Evolutionary conservation across 2,329 filamentous ascomycete genomes (phyloP), one percentile per base, ranked within the genome.

Genomic region (Cytospora piceae): DNA sequence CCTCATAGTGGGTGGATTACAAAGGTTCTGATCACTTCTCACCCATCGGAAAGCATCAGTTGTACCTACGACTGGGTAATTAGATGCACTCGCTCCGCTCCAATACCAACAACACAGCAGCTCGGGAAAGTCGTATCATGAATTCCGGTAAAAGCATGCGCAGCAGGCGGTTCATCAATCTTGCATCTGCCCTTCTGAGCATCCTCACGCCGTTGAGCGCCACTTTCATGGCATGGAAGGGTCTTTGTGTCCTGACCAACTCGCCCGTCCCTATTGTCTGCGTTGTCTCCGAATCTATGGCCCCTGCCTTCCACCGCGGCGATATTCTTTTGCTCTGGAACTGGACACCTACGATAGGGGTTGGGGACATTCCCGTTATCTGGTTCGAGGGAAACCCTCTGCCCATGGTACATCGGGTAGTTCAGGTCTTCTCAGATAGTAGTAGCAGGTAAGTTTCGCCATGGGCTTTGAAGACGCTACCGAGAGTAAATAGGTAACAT

Each of bases 221-320:
- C 9, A 39, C 69, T 5, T 72, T 71, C 67, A 71, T 72, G 65
- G 34, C 65, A 58, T 73, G 71, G 71, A 73, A 72, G 58, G 56
- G 61, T 6, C 59, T 71, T 22, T 70, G 61, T 27, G 15, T 71
- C 9, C 32, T 68, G 3, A 65, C 70, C 22, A 63, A 67, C 53
- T 72, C 71, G 17, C 64, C 71, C 17, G 61, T 58, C 14, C 70
- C 70, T 5, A 53, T 70, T 12, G 46, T 70, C 29, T 62, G 63
- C n/a, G 72, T 73, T 12, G 46, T 68, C 4, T 73, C 72, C 0
- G 70, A 70, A 53, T 73, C 72, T 6, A 73, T 73, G 71, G 71
- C 67, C n/a, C 72, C 71, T 20, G 66, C 71, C 2, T 73, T 73
- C 61, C 65, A 69, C 46, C 72, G 72, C 1, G 71, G 72, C 12